Percentiles rank a stretch among this genome's conserved stretches.
Conservation (phyloP, 2,329 filamentous ascomycete genomes). For the Sporothrix brunneoviolacea region DNA sequence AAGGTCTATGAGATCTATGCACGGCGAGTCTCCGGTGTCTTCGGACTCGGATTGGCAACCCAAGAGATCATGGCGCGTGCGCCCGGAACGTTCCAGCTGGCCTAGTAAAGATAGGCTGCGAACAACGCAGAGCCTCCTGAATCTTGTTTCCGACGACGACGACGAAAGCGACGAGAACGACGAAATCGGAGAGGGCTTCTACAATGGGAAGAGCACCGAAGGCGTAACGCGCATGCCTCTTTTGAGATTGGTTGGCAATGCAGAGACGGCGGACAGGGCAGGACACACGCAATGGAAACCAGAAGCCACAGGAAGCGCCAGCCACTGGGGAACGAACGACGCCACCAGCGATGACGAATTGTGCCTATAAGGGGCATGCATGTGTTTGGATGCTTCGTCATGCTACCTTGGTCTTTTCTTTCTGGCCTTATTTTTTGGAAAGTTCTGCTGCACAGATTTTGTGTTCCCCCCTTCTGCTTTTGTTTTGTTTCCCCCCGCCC, state of each 20-base stretch:
- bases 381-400: background rate
- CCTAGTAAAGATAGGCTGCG: background rate
- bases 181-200: background rate
- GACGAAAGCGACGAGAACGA: background rate
- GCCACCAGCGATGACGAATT: constrained; percentile 19
- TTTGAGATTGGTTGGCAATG: background rate
- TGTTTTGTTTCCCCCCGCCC: background rate
- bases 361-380: constrained; percentile 11
- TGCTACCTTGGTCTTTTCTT: background rate
- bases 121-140: constrained; percentile 2
- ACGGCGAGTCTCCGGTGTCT: background rate
- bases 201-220: background rate
- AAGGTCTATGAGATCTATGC: too few species aligned
- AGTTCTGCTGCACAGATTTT: too few species aligned
- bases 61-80: background rate
- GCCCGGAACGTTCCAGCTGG: background rate
- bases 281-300: background rate
- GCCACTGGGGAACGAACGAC: background rate
- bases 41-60: background rate
- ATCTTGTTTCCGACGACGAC: constrained; percentile 16
- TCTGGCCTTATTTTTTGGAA: background rate
- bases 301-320: background rate
- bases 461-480: too few species aligned
- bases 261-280: background rate
- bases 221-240: background rate